Conservation (phyloP, 345 rosid genomes). For the Moringa oleifera region DNA sequence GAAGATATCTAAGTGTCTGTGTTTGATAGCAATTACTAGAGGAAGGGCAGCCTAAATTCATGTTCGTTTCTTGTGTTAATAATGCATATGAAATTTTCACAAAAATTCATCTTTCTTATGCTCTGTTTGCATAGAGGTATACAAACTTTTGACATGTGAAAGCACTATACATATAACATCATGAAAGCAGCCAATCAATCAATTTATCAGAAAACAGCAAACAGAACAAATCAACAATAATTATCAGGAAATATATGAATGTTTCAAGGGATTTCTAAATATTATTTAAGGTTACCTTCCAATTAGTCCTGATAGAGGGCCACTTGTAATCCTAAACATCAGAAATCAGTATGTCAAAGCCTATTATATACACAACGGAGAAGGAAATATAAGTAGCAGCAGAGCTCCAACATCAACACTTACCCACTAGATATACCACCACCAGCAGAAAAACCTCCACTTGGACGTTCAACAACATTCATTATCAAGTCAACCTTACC, state of each 20-base stretch:
- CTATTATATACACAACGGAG: slow-evolving; percentile 1
- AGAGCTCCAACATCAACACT: slow-evolving; percentile 26
- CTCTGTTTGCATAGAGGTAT: too few relatives aligned
- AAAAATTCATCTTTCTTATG: too few relatives aligned
- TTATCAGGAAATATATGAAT: too few relatives aligned
- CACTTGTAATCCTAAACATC: slow-evolving; percentile 79
- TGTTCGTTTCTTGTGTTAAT: too few relatives aligned
- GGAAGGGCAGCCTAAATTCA: neutral
- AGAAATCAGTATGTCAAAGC: slow-evolving; percentile 7
- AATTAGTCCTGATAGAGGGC: slow-evolving; percentile 84
- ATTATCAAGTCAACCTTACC: slow-evolving; percentile 87
- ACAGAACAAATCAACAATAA: too few relatives aligned
- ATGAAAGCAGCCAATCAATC: too few relatives aligned
- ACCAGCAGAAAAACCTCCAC: slow-evolving; percentile 96
- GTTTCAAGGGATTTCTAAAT: too few relatives aligned
- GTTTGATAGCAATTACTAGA: neutral
- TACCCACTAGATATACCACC: slow-evolving; percentile 95
- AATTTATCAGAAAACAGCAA: too few relatives aligned
- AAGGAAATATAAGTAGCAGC: slow-evolving; percentile 5
- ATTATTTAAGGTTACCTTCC: slow-evolving; percentile 63
- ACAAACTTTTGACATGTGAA: too few relatives aligned
- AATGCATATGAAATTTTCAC: too few relatives aligned
- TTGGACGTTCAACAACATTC: slow-evolving; percentile 94
- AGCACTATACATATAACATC: too few relatives aligned
- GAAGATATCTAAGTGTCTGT: neutral